Conservation (phyloP, 139 green algal genomes). For the Desmodesmus armatus region DNA sequence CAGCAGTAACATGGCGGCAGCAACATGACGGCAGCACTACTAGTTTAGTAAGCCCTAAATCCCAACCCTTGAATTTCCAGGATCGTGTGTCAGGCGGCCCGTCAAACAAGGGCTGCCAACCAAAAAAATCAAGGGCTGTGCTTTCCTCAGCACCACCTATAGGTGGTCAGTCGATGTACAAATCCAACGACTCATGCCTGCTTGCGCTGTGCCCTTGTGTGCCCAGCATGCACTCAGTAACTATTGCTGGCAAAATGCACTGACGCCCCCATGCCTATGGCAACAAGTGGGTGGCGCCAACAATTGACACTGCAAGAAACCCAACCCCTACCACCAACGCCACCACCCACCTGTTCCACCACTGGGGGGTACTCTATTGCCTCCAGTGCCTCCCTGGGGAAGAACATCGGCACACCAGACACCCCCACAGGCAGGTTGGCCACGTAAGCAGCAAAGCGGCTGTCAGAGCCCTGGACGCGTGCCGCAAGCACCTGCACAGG, state of each 20-base stretch:
- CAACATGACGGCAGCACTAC: not conserved
- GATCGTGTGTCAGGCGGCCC: too few species aligned
- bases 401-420: conserved; percentile 87
- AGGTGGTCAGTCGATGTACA: too few species aligned
- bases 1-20: conserved; percentile 20
- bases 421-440: conserved; percentile 71
- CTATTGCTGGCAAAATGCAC: not conserved
- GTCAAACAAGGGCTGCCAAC: too few species aligned
- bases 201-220: too few species aligned
- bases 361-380: conserved; percentile 83
- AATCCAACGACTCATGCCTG: too few species aligned
- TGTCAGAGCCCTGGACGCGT: conserved; percentile 58
- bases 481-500: conserved; percentile 64
- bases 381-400: conserved; percentile 56
- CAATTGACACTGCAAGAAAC: too few species aligned
- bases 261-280: too few species aligned
- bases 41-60: not conserved
- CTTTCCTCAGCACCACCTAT: too few species aligned
- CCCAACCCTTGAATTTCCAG: not conserved
- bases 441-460: conserved; percentile 74
- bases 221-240: not conserved
- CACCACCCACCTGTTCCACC: conserved; percentile 74
- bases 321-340: too few species aligned
- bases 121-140: too few species aligned
- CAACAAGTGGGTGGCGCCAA: too few species aligned